phyloP scores from a whole-genome alignment of 2,329 filamentous ascomycete genomes.

The Aspergillus vadensis region DNA sequence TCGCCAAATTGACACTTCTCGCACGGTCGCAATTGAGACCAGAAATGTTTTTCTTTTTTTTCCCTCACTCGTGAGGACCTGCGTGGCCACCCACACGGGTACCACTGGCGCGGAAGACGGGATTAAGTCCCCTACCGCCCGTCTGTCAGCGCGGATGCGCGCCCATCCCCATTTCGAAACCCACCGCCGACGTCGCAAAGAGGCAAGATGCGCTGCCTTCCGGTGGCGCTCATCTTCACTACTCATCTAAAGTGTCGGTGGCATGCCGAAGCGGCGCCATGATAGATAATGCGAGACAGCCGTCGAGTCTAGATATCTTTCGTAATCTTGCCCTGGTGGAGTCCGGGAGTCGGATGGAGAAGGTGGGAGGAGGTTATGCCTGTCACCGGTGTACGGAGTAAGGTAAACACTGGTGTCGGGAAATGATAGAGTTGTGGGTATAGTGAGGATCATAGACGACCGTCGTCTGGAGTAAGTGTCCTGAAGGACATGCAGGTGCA shows the following conservation, averaged over 20 bases:
- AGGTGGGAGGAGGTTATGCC: background rate
- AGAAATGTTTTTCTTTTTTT: background rate
- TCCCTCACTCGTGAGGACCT: slow-evolving; percentile 3
- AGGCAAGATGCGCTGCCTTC: slow-evolving; percentile 2
- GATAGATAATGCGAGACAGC: slow-evolving; percentile 14
- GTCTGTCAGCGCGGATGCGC: slow-evolving; percentile 27
- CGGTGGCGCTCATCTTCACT: background rate
- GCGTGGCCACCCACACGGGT: slow-evolving; percentile 6
- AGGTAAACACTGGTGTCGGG: background rate
- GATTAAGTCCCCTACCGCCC: slow-evolving; percentile 27
- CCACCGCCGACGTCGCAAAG: slow-evolving; percentile 13
- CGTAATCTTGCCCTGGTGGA: background rate
- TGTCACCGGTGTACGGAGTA: slow-evolving; percentile 6
- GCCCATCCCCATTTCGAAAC: slow-evolving; percentile 23
- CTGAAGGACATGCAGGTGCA: too few relatives aligned
- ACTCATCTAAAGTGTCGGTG: background rate
- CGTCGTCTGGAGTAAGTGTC: background rate
- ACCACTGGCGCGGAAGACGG: slow-evolving; percentile 5
- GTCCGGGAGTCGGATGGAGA: background rate
- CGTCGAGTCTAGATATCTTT: slow-evolving; percentile 15
- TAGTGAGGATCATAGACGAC: background rate
- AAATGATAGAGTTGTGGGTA: background rate
- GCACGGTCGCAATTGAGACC: slow-evolving; percentile 10
- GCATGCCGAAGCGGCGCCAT: slow-evolving; percentile 5
- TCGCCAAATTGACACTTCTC: background rate